Evolutionary conservation across 257 asterid species (phyloP).

Genomic region (Avicennia marina): DNA sequence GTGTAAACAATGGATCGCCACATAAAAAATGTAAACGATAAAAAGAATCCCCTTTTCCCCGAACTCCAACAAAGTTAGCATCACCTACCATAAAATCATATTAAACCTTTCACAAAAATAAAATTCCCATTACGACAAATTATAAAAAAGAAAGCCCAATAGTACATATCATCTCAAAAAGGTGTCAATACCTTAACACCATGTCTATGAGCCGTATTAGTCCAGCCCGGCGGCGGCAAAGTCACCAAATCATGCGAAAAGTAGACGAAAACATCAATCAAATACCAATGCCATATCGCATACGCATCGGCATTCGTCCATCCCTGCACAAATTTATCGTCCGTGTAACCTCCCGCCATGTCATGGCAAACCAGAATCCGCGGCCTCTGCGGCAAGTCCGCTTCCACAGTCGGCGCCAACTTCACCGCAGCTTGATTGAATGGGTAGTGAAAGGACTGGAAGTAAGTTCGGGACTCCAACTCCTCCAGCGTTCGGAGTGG

Average conservation of each 20-base stretch:
- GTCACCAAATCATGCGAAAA: conserved; percentile 86
- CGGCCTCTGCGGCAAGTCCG: conserved; percentile 45
- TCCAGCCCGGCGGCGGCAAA: conserved; percentile 95
- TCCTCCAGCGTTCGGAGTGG: conserved; percentile 81
- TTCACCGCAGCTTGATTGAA: conserved; percentile 53
- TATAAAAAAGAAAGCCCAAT: neutral
- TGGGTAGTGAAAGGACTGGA: conserved; percentile 75
- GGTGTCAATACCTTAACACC: conserved; percentile 66
- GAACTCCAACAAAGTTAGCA: too few species aligned
- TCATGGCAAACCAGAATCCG: conserved; percentile 90
- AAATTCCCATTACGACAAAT: conserved; percentile 1
- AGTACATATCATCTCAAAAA: neutral
- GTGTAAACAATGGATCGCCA: too few species aligned
- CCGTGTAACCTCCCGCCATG: conserved; percentile 82
- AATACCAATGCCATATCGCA: conserved; percentile 93
- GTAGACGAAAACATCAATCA: conserved; percentile 88
- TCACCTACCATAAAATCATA: too few species aligned
- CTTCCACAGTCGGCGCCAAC: conserved; percentile 27
- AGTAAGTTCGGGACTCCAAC: conserved; percentile 66
- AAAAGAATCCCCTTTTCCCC: too few species aligned
- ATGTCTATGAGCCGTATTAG: conserved; percentile 75
- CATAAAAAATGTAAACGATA: too few species aligned
- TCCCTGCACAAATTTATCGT: conserved; percentile 81
- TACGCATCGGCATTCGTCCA: conserved; percentile 69
- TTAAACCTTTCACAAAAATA: too few species aligned